Evolutionary conservation across 2,329 filamentous ascomycete species (phyloP).

Genomic region (Talaromyces islandicus): DNA sequence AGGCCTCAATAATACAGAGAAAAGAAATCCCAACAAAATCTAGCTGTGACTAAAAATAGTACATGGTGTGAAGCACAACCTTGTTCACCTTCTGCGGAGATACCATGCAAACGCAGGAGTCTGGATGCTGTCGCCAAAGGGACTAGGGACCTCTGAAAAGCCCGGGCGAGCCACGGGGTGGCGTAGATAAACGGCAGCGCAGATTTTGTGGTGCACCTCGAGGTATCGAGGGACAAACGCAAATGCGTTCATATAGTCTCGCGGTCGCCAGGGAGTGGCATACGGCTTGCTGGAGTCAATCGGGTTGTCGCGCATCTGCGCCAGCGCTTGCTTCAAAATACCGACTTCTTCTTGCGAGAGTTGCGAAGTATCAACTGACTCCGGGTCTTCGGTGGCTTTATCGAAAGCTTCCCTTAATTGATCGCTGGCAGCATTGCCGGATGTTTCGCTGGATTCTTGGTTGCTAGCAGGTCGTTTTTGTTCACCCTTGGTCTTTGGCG

Average conservation of each 20-base stretch:
- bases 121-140: conserved; percentile 64
- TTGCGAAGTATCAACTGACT: conserved; percentile 34
- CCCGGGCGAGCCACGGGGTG: conserved; percentile 87
- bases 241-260: conserved; percentile 83
- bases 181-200: conserved; percentile 86
- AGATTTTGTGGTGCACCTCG: conserved; percentile 96
- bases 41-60: neutral
- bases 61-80: conserved; percentile 7
- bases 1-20: conserved; percentile 31
- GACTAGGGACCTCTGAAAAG: conserved; percentile 74
- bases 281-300: conserved; percentile 76
- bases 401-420: conserved; percentile 30
- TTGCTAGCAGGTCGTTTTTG: neutral
- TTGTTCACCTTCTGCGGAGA: conserved; percentile 65
- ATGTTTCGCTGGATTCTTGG: conserved; percentile 12
- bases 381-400: conserved; percentile 22
- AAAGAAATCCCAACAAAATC: conserved; percentile 11
- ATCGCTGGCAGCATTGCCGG: conserved; percentile 15
- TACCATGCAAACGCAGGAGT: conserved; percentile 95
- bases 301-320: conserved; percentile 66
- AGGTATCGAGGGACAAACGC: conserved; percentile 92
- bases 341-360: conserved; percentile 45
- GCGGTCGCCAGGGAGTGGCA: conserved; percentile 80
- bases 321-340: conserved; percentile 52
- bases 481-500: conserved; percentile 12